A percentile compares a stretch with the other conserved stretches of the same genome.
These are phyloP conservation scores for Candida adriatica DNA, from an alignment of 805 yeast genomes.

Conservation along the genomic window DNA sequence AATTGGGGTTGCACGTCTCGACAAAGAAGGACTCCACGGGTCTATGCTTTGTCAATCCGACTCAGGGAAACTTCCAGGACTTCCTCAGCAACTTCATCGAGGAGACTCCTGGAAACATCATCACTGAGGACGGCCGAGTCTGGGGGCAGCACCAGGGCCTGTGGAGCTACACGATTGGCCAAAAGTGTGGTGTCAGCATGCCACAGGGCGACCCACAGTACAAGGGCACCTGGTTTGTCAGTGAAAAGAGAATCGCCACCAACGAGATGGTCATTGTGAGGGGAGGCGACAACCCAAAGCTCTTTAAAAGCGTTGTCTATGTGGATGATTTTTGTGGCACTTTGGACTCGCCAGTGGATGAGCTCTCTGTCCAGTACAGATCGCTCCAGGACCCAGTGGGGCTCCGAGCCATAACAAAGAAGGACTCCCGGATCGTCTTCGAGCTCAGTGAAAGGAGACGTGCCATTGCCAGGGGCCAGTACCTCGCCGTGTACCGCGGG, in stretches of 20 bases:
- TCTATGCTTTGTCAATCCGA: constrained; percentile 76
- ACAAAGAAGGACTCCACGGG: constrained; percentile 93
- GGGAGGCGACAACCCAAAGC: constrained; percentile 53
- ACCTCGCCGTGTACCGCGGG: constrained; percentile 62
- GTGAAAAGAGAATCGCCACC: constrained; percentile 53
- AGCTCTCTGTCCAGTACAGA: constrained; percentile 54
- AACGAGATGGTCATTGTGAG: constrained; percentile 78
- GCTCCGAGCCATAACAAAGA: constrained; percentile 24
- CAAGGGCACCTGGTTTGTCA: constrained; percentile 82
- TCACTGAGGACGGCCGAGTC: constrained; percentile 64
- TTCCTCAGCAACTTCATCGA: constrained; percentile 71
- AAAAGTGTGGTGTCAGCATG: constrained; percentile 69
- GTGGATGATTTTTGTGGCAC: constrained; percentile 34
- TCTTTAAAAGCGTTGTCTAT: constrained; percentile 39
- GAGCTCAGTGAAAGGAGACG: constrained; percentile 40
- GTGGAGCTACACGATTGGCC: constrained; percentile 96
- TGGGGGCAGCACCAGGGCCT: constrained; percentile 85
- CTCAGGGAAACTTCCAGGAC: constrained; percentile 58
- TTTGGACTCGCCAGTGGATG: constrained; percentile 8
- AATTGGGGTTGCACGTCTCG: constrained; percentile 50
- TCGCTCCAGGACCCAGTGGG: constrained; percentile 60
- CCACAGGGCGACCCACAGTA: constrained; percentile 81
- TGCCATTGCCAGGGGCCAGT: constrained; percentile 91
- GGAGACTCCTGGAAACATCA: constrained; percentile 69
- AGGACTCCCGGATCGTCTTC: constrained; percentile 25